Evolutionary conservation across 2,329 filamentous ascomycete species (phyloP).

Genomic region (Hymenoscyphus fructigenus): DNA sequence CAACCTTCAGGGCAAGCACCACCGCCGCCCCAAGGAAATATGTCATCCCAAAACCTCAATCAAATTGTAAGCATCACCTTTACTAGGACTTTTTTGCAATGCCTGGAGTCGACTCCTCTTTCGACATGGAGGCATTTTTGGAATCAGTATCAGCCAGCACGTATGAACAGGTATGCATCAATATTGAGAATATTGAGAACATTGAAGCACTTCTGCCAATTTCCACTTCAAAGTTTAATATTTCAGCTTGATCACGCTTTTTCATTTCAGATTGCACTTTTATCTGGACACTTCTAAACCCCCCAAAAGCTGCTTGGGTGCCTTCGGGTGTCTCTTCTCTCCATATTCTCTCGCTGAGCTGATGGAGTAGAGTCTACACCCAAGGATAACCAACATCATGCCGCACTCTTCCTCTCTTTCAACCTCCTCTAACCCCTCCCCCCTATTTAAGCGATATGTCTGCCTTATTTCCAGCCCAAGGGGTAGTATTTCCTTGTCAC

Average conservation of each 20-base stretch:
- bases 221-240: neutral
- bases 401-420: neutral
- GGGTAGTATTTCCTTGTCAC: too few species aligned
- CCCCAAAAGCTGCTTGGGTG: neutral
- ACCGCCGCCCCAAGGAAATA: conserved; percentile 49
- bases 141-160: neutral
- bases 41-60: conserved; percentile 88
- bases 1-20: conserved; percentile 47
- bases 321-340: neutral
- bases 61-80: conserved; percentile 72
- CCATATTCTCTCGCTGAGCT: neutral
- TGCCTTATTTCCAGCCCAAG: neutral
- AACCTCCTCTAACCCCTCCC: neutral
- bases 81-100: neutral
- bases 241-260: neutral
- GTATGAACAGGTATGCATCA: neutral
- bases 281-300: neutral
- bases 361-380: neutral
- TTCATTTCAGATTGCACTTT: neutral
- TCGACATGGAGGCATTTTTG: neutral
- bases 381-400: neutral
- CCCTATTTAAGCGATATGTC: neutral
- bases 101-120: neutral
- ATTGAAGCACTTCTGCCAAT: neutral
- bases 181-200: neutral